A percentile compares a stretch with the other conserved stretches of the same genome.
These are phyloP conservation scores for Tremella yokohamensis DNA, from an alignment of 768 basidiomycete species.

Conservation along the genomic window DNA sequence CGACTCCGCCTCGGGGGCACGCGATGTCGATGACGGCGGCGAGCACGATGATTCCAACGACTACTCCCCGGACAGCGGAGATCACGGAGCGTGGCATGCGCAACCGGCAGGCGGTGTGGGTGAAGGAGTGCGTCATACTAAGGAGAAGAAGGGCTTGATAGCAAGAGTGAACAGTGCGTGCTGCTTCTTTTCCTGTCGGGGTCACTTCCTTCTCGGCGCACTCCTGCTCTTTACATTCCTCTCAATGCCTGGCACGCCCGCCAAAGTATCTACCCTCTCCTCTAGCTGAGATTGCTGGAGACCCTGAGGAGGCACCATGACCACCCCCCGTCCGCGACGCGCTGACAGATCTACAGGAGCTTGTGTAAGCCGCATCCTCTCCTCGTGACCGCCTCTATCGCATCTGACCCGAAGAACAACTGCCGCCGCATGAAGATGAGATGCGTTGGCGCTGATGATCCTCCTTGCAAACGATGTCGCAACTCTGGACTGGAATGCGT, in stretches of 20 bases:
- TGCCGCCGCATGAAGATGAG: constrained; percentile 97
- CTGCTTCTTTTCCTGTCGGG: constrained; percentile 4
- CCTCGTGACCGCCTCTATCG: not conserved
- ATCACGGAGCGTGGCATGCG: constrained; percentile 4
- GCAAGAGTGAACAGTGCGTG: constrained; percentile 50
- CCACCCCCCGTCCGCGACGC: not conserved
- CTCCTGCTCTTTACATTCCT: no score
- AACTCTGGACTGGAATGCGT: constrained; percentile 86
- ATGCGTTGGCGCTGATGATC: constrained; percentile 92
- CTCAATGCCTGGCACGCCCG: no score
- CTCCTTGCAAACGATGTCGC: constrained; percentile 90
- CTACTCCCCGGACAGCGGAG: not conserved
- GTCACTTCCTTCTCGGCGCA: not conserved
- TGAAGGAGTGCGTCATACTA: constrained; percentile 5
- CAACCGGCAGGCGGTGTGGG: not conserved
- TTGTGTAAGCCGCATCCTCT: constrained; percentile 28
- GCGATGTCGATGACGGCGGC: not conserved
- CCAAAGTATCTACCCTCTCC: no score
- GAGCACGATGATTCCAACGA: constrained; percentile 3
- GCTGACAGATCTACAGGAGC: constrained; percentile 32
- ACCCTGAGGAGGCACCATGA: not conserved
- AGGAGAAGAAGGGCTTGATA: constrained; percentile 46
- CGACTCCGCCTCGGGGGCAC: not conserved
- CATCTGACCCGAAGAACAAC: constrained; percentile 66
- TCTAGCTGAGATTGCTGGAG: no score